These are phyloP conservation scores for Pisolithus thermaeus DNA, from an alignment of 1,284 basidiomycete genomes.

Conservation along the genomic window DNA sequence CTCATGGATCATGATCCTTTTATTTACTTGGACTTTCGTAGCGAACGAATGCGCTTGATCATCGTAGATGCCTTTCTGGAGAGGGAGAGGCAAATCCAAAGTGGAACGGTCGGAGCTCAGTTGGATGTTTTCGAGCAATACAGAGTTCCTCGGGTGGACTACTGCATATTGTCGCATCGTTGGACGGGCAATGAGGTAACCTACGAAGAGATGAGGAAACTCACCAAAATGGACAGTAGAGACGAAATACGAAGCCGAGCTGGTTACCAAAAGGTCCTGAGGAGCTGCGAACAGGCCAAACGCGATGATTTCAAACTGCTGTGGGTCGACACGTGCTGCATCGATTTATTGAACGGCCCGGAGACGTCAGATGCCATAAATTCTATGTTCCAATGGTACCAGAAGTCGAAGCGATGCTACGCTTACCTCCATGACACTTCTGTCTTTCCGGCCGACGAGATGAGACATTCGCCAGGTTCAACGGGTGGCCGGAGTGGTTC, in stretches of 20 bases:
- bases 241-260: neutral
- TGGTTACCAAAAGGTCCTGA: constrained; percentile 3
- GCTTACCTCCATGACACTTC: constrained; percentile 7
- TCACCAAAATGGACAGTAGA: neutral
- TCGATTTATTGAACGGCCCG: constrained; percentile 9
- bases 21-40: too few species aligned
- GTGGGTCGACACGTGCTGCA: constrained; percentile 12
- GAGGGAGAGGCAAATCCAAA: neutral
- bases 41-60: neutral
- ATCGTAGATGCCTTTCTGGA: neutral
- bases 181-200: neutral
- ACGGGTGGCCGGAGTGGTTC: constrained; percentile 7
- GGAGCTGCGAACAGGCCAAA: constrained; percentile 2
- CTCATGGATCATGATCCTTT: too few species aligned
- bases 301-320: constrained; percentile 2
- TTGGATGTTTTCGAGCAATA: neutral
- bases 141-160: neutral
- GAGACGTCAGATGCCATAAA: constrained; percentile 11
- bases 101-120: neutral
- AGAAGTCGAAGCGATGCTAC: constrained; percentile 3
- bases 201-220: neutral
- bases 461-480: neutral
- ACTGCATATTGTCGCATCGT: neutral
- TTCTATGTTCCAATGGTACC: constrained; percentile 11
- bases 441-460: neutral